Evolutionary conservation across 1,284 basidiomycete species (phyloP), one percentile per base, ranked within the genome.

Genomic region (Phaffia rhodozyma): DNA sequence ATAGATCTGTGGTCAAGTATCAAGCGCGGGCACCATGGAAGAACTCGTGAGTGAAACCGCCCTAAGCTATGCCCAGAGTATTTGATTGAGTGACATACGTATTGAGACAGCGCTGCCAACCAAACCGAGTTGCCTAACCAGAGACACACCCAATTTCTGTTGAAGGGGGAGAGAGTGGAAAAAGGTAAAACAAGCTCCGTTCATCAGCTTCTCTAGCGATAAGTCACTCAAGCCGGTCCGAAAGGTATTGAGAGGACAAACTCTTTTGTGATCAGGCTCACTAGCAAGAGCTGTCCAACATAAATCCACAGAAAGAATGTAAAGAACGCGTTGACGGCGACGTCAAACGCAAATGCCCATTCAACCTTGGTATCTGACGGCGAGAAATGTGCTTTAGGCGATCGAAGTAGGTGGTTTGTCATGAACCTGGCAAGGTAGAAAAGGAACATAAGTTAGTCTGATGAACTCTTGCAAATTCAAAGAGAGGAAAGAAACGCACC

Each of bases 281-380:
- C 81, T 5, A 96, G 79, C 67, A 91, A 84, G 3, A 94, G 79
- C 72, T 94, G 88, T 0, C 85, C 86, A 61, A 91, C 79, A 73
- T 93, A 92, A 60, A 93, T 81, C 21, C 88, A 86, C 66, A 94
- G 81, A 76, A 89, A 93, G 61, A 91, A 79, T 4, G 91, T 91
- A 76, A 94, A 94, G 80, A 96, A 96, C 5, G 89, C 85, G 72
- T 96, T 96, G 67, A 87, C 91, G 72, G 93, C 91, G 21, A 96
- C 88, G 75, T 96, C 92, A 71, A 97, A 93, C 20, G 88, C 88
- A 75, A 93, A 96, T 21, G 86, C 87, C 86, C 87, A 91, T 79
- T 92, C 89, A 54, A 92, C 86, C 20, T 78, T 75, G 27, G 86
- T 84, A 70, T 90, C 87, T 6, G 82, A 80, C 0, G 83, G 81